Evolutionary conservation across 2,329 filamentous ascomycete genomes (phyloP).

Genomic region (Sporothrix variecibatus): DNA sequence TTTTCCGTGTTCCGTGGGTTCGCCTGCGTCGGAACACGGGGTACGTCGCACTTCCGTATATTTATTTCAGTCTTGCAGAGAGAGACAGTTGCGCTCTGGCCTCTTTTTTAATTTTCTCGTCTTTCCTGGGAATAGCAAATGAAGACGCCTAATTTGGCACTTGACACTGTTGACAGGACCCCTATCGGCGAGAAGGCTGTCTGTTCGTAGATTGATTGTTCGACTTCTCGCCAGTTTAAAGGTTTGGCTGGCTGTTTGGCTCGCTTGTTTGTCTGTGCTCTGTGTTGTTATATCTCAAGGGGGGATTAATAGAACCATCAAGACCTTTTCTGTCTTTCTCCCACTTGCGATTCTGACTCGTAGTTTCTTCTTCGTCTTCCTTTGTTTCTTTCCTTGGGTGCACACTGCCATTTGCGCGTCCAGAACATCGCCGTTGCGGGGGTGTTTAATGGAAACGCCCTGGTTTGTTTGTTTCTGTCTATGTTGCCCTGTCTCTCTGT

Average conservation of each 20-base stretch:
- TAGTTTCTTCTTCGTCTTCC: neutral
- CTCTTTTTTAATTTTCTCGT: neutral
- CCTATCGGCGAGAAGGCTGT: neutral
- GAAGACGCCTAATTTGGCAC: neutral
- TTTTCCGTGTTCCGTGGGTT: conserved; percentile 9
- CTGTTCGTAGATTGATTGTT: neutral
- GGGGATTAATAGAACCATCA: neutral
- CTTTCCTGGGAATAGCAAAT: neutral
- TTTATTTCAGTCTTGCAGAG: conserved; percentile 5
- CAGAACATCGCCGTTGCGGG: neutral
- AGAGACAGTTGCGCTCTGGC: neutral
- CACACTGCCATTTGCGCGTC: neutral
- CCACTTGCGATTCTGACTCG: neutral
- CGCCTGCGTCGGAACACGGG: conserved; percentile 11
- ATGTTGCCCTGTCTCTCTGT: neutral
- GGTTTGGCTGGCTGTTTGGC: neutral
- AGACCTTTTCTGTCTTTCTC: neutral
- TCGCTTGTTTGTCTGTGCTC: conserved; percentile 1
- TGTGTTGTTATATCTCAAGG: neutral
- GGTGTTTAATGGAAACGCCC: conserved; percentile 9
- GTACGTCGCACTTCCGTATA: conserved; percentile 16
- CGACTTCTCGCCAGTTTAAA: neutral
- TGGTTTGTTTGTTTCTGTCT: neutral
- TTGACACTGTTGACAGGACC: neutral
- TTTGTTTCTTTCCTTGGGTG: neutral